Evolutionary conservation across 805 yeast genomes (phyloP), one percentile per base, ranked within the genome.

Genomic region (Lipomyces yamanashiensis): DNA sequence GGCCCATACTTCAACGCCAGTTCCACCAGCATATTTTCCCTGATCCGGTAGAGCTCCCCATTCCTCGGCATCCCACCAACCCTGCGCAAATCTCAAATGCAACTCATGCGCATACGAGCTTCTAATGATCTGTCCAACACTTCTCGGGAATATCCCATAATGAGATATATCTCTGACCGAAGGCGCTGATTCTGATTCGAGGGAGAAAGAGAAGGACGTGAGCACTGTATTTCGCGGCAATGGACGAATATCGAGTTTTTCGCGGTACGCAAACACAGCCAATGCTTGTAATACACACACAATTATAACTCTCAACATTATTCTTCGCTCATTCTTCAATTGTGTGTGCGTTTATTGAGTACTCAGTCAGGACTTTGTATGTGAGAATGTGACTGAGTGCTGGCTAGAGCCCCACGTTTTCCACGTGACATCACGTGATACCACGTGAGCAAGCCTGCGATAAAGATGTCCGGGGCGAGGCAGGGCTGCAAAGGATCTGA

Each of bases 1-100:
- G 0, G 98, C 92, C 92, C 96, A 92, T 9, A 95, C 72, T 75
- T 95, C 99, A 15, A 93, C 96, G 53, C 99, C 99, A 2, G 93
- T 88, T 2, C 98, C 98, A 37, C 99, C 99, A 58, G 92, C 82
- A 61, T 77, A 77, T 12, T 75, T 72, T 0, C 99, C 99, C 67
- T 85, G 77, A 52, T 78, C 76, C 0, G 98, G 97, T 47, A 90
- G 79, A 52, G 80, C 77, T 0, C 98, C 98, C 96, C 97, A 95
- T 7, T 81, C 78, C 63, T 88, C 90, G 0, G 92, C 79, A 72
- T 95, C 97, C 93, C 97, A 95, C 86, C 92, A 89, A 0, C 99
- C 99, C 75, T 90, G 96, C 1, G 96, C 84, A 73, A 95, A 95
- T 59, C 98, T 78, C 64, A 95, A 77, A 74, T 90, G 96, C 51